A percentile compares a stretch with the other conserved stretches of the same genome.
Conservation (phyloP, 192 early-diverging fungal species). For the Funneliformis geosporum region DNA sequence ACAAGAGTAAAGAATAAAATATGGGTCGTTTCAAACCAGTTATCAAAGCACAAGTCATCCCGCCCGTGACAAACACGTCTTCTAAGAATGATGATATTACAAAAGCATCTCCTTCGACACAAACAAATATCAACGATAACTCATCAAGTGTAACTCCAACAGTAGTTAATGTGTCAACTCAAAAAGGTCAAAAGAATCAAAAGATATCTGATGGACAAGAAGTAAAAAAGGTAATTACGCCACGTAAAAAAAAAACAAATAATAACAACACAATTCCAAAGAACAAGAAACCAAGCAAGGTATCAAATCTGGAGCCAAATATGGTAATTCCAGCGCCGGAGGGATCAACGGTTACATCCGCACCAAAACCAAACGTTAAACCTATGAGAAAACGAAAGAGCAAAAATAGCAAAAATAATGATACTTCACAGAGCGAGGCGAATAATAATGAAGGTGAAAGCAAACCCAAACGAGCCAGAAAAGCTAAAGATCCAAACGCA, state of each 20-base stretch:
- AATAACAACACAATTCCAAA: not conserved
- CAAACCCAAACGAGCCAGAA: constrained; percentile 4
- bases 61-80: not conserved
- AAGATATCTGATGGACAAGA: not conserved
- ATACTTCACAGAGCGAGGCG: not conserved
- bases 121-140: not conserved
- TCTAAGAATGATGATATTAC: not conserved
- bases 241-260: constrained; percentile 5
- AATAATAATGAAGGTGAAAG: constrained; percentile 6
- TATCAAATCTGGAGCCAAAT: not conserved
- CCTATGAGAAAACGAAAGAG: constrained; percentile 3
- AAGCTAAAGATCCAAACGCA: constrained; percentile 45
- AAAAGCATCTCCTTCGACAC: not conserved
- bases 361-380: not conserved
- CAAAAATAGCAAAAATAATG: constrained; percentile 9
- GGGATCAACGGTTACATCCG: not conserved
- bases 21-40: constrained; percentile 12
- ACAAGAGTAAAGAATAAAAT: not conserved
- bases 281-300: not conserved
- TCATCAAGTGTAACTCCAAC: not conserved
- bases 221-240: constrained; percentile 13
- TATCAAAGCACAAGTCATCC: not conserved
- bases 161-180: not conserved
- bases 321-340: not conserved
- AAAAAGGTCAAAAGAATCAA: constrained; percentile 21